phyloP scores from a whole-genome alignment of 108 stramenopile genomes.

The Pseudonitzschia multiseries region DNA sequence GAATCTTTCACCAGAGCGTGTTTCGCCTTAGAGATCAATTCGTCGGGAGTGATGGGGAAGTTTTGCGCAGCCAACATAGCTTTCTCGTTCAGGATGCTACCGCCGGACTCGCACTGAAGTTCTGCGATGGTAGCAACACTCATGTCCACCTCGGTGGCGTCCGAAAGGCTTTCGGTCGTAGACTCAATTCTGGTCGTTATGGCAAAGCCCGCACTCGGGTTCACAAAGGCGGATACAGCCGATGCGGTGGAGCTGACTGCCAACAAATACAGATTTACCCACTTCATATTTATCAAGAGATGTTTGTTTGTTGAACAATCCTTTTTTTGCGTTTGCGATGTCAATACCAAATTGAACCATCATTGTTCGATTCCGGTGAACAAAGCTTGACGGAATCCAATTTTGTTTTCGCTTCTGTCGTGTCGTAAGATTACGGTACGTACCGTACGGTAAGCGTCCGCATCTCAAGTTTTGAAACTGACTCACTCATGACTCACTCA shows the following conservation, averaged over 20 bases:
- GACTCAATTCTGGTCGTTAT: background rate
- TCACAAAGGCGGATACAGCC: slow-evolving; percentile 1
- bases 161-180: too few species aligned
- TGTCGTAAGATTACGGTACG: too few species aligned
- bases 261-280: background rate
- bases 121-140: slow-evolving; percentile 1
- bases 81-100: slow-evolving; percentile 1
- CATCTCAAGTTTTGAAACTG: background rate
- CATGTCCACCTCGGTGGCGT: background rate
- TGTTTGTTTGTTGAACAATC: too few species aligned
- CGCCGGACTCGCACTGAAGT: background rate
- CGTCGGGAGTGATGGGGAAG: slow-evolving; percentile 1
- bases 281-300: too few species aligned
- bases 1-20: background rate
- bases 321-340: background rate
- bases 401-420: too few species aligned
- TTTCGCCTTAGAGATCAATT: slow-evolving; percentile 4
- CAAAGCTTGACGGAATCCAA: too few species aligned
- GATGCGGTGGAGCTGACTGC: background rate
- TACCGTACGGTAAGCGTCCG: too few species aligned
- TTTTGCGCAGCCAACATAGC: background rate
- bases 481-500: background rate
- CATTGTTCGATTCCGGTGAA: too few species aligned
- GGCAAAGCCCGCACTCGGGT: background rate
- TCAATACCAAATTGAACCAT: too few species aligned